Percentiles rank a stretch among this genome's conserved stretches.
Conservation (phyloP, 257 asterid genomes). For the Haberlea rhodopensis region DNA sequence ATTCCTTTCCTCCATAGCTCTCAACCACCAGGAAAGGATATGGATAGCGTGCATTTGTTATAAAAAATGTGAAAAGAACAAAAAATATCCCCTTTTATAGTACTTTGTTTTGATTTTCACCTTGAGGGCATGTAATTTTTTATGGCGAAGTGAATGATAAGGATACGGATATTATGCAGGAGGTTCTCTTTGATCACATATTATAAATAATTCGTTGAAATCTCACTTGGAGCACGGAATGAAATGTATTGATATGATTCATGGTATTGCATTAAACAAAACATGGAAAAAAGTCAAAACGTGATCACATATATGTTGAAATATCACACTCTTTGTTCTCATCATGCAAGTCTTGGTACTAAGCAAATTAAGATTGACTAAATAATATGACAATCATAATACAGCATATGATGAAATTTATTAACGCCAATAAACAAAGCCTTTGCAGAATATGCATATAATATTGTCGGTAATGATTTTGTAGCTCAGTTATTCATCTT, state of each 20-base stretch:
- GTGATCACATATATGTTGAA: neutral
- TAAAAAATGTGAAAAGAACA: neutral
- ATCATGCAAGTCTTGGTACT: neutral
- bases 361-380: neutral
- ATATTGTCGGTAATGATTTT: neutral
- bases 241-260: neutral
- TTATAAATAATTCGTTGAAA: neutral
- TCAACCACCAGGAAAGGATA: neutral
- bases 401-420: neutral
- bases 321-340: neutral
- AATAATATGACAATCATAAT: neutral
- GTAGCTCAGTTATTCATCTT: neutral
- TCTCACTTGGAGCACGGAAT: neutral
- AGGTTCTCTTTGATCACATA: neutral
- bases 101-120: neutral
- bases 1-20: neutral
- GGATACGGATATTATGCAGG: neutral
- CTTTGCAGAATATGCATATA: neutral
- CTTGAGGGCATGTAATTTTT: neutral
- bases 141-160: neutral
- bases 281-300: constrained; percentile 2
- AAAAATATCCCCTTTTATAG: neutral
- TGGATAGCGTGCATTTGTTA: neutral
- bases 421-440: neutral
- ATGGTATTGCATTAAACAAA: neutral